Conservation (phyloP, 495 filamentous ascomycete species). For the Letharia lupina region DNA sequence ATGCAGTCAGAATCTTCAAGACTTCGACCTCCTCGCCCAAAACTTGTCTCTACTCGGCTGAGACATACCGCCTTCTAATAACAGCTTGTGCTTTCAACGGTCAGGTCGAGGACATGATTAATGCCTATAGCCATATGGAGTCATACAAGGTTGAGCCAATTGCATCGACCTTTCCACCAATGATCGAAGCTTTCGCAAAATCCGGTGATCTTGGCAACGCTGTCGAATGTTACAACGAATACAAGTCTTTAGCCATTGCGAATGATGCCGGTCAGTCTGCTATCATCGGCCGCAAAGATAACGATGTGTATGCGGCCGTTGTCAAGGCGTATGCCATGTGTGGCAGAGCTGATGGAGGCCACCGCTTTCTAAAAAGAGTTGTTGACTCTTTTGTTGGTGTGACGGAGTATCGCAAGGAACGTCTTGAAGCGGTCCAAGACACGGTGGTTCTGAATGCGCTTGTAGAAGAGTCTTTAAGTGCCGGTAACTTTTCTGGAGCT, state of each 20-base stretch:
- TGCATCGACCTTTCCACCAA: slow-evolving; percentile 73
- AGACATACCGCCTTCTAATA: slow-evolving; percentile 75
- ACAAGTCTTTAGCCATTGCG: slow-evolving; percentile 71
- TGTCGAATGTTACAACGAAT: slow-evolving; percentile 93
- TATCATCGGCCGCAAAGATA: slow-evolving; percentile 67
- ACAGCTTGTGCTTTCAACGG: slow-evolving; percentile 74
- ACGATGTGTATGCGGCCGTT: slow-evolving; percentile 76
- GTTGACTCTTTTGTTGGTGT: slow-evolving; percentile 49
- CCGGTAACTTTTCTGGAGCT: slow-evolving; percentile 57
- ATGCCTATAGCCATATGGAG: slow-evolving; percentile 86
- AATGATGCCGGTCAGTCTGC: slow-evolving; percentile 66
- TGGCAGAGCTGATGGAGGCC: slow-evolving; percentile 65
- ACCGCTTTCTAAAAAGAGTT: slow-evolving; percentile 76
- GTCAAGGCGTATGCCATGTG: slow-evolving; percentile 78
- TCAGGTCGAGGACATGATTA: slow-evolving; percentile 76
- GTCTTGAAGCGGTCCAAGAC: slow-evolving; percentile 52
- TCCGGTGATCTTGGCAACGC: slow-evolving; percentile 74
- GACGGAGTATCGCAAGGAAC: slow-evolving; percentile 43
- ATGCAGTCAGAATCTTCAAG: slow-evolving; percentile 79
- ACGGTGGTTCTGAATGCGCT: slow-evolving; percentile 64
- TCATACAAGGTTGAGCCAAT: slow-evolving; percentile 58
- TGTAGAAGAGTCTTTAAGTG: slow-evolving; percentile 58
- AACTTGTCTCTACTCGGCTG: slow-evolving; percentile 51
- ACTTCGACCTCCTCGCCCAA: slow-evolving; percentile 50
- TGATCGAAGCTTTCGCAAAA: slow-evolving; percentile 86